Conservation (phyloP, 129 eudicot genomes). For the Erigeron canadensis region DNA sequence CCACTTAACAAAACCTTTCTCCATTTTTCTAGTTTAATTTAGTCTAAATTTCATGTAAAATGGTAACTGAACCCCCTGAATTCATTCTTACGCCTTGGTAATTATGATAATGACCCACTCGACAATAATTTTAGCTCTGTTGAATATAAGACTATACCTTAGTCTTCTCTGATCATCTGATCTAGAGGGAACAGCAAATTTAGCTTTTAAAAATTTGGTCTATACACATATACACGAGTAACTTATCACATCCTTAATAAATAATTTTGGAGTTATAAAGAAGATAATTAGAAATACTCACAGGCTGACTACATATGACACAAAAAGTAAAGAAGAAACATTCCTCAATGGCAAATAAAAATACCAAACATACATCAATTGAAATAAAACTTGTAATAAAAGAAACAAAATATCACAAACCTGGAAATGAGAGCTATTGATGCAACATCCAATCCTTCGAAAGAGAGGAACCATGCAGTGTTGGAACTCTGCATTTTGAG, state of each 20-base stretch:
- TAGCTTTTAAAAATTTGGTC: too few relatives aligned
- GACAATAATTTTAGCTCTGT: too few relatives aligned
- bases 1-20: too few relatives aligned
- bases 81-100: too few relatives aligned
- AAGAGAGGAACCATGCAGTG: conserved; percentile 65
- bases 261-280: neutral
- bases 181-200: neutral
- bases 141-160: neutral
- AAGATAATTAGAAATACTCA: conserved; percentile 8
- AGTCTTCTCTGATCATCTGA: neutral
- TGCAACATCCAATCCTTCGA: conserved; percentile 55
- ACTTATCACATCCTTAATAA: neutral
- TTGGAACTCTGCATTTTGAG: conserved; percentile 53
- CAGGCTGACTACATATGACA: conserved; percentile 8
- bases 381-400: neutral
- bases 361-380: neutral
- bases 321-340: conserved; percentile 11
- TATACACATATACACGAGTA: neutral
- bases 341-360: neutral
- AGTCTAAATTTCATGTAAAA: too few relatives aligned
- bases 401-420: conserved; percentile 31
- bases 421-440: conserved; percentile 68
- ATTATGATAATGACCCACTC: too few relatives aligned
- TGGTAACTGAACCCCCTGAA: too few relatives aligned
- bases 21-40: too few relatives aligned